Base-by-base conservation (phyloP, 2,329 filamentous ascomycete genomes). In the Talaromyces sp. region DNA sequence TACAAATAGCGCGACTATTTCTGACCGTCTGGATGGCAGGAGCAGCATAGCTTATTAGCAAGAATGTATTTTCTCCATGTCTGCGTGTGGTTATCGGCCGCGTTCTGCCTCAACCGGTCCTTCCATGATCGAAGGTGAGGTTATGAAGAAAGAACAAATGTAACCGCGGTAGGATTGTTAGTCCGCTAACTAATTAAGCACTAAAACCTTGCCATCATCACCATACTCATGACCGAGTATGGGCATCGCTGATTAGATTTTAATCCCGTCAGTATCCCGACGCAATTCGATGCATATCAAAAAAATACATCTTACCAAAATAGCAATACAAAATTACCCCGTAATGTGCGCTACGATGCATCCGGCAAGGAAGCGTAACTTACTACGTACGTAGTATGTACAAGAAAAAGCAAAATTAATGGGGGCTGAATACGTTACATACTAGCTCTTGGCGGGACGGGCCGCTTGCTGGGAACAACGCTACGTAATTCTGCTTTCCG, bases 381-480 rank as follows among this genome's bases (percentile, higher is more conserved):
- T 52, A 52, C 49, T 31, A 6, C 3, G 27, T 31, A 31, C 22
- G 22, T 22, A 22, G 22, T 22, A 22, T 22, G 27, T 31, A 31
- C 27, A 31, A 33, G 16, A 33, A 52, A 52, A 52, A 52, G 49
- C 49, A 52, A 52, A 52, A 52, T 14, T 16, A 16, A 52, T 52
- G 49, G 49, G 49, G 49, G 49, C 49, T n/a, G 6, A 50, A 31
- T 52, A 52, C 47, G 22, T 27, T 31, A 50, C 49, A 52, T 50
- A 8, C 45, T 35, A 24, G 43, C 56, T 8, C 47, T 50, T 50
- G 47, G 59, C 64, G 64, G 64, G 57, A 62, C 64, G 64, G 64
- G 59, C 64, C 64, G 64, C 64, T 66, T 62, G 43, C 60, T 66
- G 60, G 64, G 49, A 62, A 57, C 49, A 45, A 56, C 47, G 47